Evolutionary conservation across 2,329 filamentous ascomycete species (phyloP).

Genomic region (Metarhizium album): DNA sequence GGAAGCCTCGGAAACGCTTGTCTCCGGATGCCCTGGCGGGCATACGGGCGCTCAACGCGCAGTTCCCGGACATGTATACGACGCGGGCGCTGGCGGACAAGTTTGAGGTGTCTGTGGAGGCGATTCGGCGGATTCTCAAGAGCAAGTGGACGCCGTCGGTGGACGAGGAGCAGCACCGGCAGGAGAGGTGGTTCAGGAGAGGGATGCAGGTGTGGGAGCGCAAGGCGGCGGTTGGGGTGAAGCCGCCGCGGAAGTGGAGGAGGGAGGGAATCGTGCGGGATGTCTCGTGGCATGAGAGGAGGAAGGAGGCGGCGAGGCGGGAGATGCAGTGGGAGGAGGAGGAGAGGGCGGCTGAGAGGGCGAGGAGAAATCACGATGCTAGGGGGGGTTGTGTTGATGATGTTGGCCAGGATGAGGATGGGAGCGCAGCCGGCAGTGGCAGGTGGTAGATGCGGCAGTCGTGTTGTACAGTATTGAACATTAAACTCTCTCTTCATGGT

Average conservation of each 20-base stretch:
- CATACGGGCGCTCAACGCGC: slow-evolving; percentile 69
- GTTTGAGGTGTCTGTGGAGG: slow-evolving; percentile 82
- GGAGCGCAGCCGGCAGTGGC: neutral
- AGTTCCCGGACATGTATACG: slow-evolving; percentile 68
- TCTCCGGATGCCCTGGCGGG: slow-evolving; percentile 89
- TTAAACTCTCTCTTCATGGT: neutral
- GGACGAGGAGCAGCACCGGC: slow-evolving; percentile 46
- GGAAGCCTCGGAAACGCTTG: slow-evolving; percentile 74
- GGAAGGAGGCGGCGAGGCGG: slow-evolving; percentile 15
- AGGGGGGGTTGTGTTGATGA: slow-evolving; percentile 3
- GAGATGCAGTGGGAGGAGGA: slow-evolving; percentile 20
- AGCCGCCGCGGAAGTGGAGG: slow-evolving; percentile 51
- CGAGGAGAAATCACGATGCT: slow-evolving; percentile 6
- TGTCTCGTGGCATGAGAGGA: slow-evolving; percentile 29
- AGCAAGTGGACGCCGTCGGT: slow-evolving; percentile 59
- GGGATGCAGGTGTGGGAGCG: slow-evolving; percentile 49
- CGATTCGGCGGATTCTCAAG: slow-evolving; percentile 75
- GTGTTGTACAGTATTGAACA: slow-evolving; percentile 1
- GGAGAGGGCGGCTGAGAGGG: slow-evolving; percentile 18
- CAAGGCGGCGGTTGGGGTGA: slow-evolving; percentile 49
- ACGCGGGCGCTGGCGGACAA: slow-evolving; percentile 61
- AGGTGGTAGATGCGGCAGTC: neutral
- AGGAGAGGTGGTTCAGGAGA: slow-evolving; percentile 50
- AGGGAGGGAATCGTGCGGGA: slow-evolving; percentile 39
- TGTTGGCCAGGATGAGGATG: neutral